phyloP scores from a whole-genome alignment of 164 flowering plant species.

The Cinnamomum chago region DNA sequence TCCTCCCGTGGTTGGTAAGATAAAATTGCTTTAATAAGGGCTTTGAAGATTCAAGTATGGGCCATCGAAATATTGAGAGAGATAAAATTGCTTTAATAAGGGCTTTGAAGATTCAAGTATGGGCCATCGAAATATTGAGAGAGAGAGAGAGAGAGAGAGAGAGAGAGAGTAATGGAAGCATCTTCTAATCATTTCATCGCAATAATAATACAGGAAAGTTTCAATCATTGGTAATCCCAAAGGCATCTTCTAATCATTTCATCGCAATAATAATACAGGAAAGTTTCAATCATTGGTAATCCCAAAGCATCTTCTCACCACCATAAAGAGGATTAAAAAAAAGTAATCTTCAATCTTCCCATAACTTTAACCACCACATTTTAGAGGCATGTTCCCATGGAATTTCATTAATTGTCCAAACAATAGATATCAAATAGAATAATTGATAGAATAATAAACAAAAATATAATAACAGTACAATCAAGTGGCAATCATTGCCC shows the following conservation, averaged over 20 bases:
- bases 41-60: neutral
- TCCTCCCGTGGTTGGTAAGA: neutral
- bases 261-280: neutral
- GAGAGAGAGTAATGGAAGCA: neutral
- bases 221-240: too few species aligned
- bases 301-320: neutral
- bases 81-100: too few species aligned
- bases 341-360: neutral
- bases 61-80: neutral
- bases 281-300: too few species aligned
- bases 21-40: neutral
- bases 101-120: too few species aligned
- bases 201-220: too few species aligned
- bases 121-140: too few species aligned
- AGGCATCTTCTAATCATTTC: neutral
- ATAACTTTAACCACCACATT: neutral
- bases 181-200: neutral
- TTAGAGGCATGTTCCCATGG: neutral
- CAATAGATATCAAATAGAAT: slow-evolving; percentile 2
- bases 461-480: neutral
- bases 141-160: too few species aligned
- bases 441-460: neutral
- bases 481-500: slow-evolving; percentile 1
- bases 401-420: slow-evolving; percentile 1
- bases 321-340: neutral